Evolutionary conservation across 805 yeast genomes (phyloP).

Genomic region (fission yeast (Schizosaccharomyces pombe)): ASM294v3 CU329670.1:2330001-2330500

Average conservation of each 20-base stretch:
- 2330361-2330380: background rate
- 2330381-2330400: too few relatives aligned
- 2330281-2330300: too few relatives aligned
- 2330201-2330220: too few relatives aligned
- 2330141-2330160: background rate
- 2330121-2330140: background rate
- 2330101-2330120: background rate
- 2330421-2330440: too few relatives aligned
- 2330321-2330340: background rate
- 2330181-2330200: too few relatives aligned
- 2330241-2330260: background rate
- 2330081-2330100: slow-evolving; percentile 17
- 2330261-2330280: too few relatives aligned
- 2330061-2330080: slow-evolving; percentile 77
- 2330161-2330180: background rate
- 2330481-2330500: slow-evolving; percentile 1
- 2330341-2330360: background rate
- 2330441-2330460: slow-evolving; percentile 2
- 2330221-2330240: too few relatives aligned
- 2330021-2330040: slow-evolving; percentile 53
- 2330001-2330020: slow-evolving; percentile 64
- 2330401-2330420: too few relatives aligned
- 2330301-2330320: too few relatives aligned
- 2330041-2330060: slow-evolving; percentile 76
- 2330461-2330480: background rate